A percentile compares a stretch with the other conserved stretches of the same genome.
Evolutionary conservation across 1,284 basidiomycete species (phyloP).

Genomic region (Fomitopsis palustris): DNA sequence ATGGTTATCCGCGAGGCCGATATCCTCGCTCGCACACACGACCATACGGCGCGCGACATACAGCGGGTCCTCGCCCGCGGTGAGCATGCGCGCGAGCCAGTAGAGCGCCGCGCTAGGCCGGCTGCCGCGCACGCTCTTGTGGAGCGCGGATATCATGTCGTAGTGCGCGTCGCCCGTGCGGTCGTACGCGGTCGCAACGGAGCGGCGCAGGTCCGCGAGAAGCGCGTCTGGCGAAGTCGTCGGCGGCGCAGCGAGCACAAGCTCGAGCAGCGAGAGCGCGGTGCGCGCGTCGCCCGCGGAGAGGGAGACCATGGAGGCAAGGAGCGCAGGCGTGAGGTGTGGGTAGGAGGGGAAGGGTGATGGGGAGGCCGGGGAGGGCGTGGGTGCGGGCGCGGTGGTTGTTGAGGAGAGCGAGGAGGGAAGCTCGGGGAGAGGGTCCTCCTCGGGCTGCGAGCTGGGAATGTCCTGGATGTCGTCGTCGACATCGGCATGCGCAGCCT

Average conservation of each 20-base stretch:
- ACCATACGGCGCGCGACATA: constrained; percentile 82
- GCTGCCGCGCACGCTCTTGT: constrained; percentile 83
- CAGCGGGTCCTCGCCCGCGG: constrained; percentile 85
- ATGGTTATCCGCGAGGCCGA: constrained; percentile 74
- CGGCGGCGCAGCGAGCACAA: constrained; percentile 45
- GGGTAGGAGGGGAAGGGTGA: constrained; percentile 32
- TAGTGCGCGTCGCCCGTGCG: constrained; percentile 76
- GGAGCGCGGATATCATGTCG: constrained; percentile 86
- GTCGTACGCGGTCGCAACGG: constrained; percentile 66
- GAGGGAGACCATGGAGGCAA: constrained; percentile 51
- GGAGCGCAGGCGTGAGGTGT: constrained; percentile 45
- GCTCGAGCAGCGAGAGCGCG: constrained; percentile 64
- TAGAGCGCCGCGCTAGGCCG: constrained; percentile 84
- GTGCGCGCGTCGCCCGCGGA: constrained; percentile 70
- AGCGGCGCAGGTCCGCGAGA: constrained; percentile 46
- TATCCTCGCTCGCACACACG: constrained; percentile 84
- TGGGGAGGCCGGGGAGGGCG: background rate
- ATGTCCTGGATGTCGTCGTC: constrained; percentile 13
- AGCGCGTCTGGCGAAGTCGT: constrained; percentile 41
- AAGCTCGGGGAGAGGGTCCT: constrained; percentile 11
- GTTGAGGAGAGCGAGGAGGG: constrained; percentile 12
- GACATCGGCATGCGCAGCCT: background rate
- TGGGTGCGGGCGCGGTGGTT: constrained; percentile 1
- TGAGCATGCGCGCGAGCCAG: constrained; percentile 84
- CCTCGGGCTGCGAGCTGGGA: constrained; percentile 18